Evolutionary conservation across 75 land plant species (phyloP), one percentile per base, ranked within the genome.

Genomic region (Larix kaempferi): DNA sequence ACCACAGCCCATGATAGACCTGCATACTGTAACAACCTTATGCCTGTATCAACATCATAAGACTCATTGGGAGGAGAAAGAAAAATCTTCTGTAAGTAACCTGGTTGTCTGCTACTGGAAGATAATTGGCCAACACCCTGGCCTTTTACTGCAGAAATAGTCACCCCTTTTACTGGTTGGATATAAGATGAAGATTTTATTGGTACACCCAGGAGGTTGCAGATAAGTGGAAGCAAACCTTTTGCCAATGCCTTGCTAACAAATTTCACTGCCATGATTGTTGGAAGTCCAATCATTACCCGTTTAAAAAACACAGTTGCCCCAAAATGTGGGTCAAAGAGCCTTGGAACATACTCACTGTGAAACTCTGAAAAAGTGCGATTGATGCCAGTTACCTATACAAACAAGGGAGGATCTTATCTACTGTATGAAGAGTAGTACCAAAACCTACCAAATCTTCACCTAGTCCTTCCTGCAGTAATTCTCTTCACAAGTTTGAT

Each of bases 1-100:
- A 90, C 99, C 59, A 92, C 95, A 16, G 99, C 91, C 99, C 99
- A 96, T 6, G 98, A 92, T 77, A 96, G 90, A 11, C 94, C 95
- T 37, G 99, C 91, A 83, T 96, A 96, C 78, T 94, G 98, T 15
- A 94, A 73, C 35, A 96, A 85, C 77, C 95, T 82, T 57, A 94
- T 96, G 27, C 93, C 95, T 21, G 97, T 96, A 75, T 96, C 99
- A 15, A 94, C 91, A 79, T 94, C 95, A 77, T 78, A 89, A 21
- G 81, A 78, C 14, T 82, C 85, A n/a, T n/a, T n/a, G 39, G 86
- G 80, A 26, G 66, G 11, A 44, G 87, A 77, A 56, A 69, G 64
- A 6, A 85, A 57, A 56, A 83, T 1, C 74, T 78, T 88, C 52
- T 82, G 85, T 44, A 81, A 19, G 89, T 72, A 83, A 59, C 89